These are phyloP conservation scores for Syzygium malaccense DNA, from an alignment of 441 rosid species.

Conservation along the genomic window DNA sequence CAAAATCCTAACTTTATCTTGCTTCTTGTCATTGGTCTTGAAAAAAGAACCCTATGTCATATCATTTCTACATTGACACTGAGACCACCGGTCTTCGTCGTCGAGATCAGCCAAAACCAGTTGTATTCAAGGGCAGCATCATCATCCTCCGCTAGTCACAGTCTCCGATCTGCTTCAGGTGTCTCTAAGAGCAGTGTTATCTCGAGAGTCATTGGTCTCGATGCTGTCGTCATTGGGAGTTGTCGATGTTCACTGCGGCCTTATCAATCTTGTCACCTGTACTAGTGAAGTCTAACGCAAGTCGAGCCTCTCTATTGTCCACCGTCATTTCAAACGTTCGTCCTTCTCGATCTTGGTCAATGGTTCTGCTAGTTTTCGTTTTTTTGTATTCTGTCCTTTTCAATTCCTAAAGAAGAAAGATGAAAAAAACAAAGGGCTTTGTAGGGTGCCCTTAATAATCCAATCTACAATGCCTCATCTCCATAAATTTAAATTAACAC, in stretches of 20 bases:
- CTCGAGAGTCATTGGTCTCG: too few relatives aligned
- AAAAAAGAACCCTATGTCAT: neutral
- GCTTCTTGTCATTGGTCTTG: neutral
- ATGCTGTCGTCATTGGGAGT: too few relatives aligned
- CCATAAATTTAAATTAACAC: neutral
- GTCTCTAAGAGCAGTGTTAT: neutral
- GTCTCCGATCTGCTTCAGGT: neutral
- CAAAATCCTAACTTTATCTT: neutral
- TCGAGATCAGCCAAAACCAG: neutral
- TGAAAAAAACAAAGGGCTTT: too few relatives aligned
- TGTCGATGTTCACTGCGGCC: too few relatives aligned
- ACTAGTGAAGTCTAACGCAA: too few relatives aligned
- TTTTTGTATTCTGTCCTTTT: too few relatives aligned
- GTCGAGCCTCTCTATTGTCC: too few relatives aligned
- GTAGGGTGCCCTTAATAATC: neutral
- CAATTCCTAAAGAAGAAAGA: too few relatives aligned
- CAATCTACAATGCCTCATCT: neutral
- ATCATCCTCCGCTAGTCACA: neutral
- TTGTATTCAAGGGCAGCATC: neutral
- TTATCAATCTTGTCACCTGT: too few relatives aligned
- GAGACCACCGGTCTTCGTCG: neutral
- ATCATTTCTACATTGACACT: neutral
- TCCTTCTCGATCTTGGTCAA: too few relatives aligned
- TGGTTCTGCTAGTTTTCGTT: too few relatives aligned
- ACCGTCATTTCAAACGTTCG: too few relatives aligned